Evolutionary conservation across 257 asterid species (phyloP).

Genomic region (Plantago major): DNA sequence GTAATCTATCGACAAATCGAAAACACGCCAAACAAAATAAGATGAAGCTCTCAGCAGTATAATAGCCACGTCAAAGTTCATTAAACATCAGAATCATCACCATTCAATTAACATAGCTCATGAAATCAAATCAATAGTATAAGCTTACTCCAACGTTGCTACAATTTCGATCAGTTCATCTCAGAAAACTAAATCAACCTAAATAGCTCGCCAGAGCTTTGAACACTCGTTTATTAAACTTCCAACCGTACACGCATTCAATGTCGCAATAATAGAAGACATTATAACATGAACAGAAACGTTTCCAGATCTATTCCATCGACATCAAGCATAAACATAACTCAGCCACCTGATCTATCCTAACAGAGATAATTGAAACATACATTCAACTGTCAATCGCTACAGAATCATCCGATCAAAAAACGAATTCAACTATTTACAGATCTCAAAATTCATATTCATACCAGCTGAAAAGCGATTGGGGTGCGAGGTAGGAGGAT

Average conservation of each 20-base stretch:
- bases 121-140: too few species aligned
- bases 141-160: too few species aligned
- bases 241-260: too few species aligned
- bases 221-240: too few species aligned
- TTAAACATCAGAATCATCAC: too few species aligned
- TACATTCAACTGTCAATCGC: neutral
- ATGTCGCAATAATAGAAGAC: neutral
- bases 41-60: too few species aligned
- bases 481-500: constrained; percentile 31
- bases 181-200: neutral
- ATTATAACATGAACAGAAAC: neutral
- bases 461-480: constrained; percentile 72
- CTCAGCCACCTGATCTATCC: neutral
- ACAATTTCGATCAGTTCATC: too few species aligned
- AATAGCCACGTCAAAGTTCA: too few species aligned
- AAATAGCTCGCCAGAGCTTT: too few species aligned
- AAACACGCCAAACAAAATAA: too few species aligned
- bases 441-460: neutral
- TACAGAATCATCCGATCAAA: neutral
- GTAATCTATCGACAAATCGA: too few species aligned
- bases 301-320: neutral
- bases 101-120: too few species aligned
- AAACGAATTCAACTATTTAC: neutral
- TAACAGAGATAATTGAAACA: neutral
- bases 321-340: constrained; percentile 1